Evolutionary conservation across 2,329 filamentous ascomycete genomes (phyloP), one percentile per base, ranked within the genome.

Genomic region (Mycosphaerelloides madeirae): DNA sequence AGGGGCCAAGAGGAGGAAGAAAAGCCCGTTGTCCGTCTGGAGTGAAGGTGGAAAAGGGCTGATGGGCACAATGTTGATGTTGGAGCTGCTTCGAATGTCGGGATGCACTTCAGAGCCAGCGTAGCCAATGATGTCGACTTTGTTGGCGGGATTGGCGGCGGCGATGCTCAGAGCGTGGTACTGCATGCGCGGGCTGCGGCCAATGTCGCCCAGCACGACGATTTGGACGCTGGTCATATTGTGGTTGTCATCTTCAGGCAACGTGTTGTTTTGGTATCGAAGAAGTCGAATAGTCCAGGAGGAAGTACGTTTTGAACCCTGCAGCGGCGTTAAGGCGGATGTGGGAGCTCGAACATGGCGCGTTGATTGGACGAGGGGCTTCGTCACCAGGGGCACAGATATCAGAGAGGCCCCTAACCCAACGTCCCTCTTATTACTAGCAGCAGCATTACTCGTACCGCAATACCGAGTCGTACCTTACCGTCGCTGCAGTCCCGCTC

Each of bases 101-200:
- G 90, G 86, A 60, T 94, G 84, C 38, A 87, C 76, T 16, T 87
- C 78, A 15, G 88, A 93, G 63, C 95, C 93, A 63, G 84, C 75
- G 64, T 96, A 97, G 35, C 91, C 93, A 56, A 98, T 83, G 11
- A 98, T 71, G 63, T 91, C 83, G 15, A 96, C 91, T 28, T 77
- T 76, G 6, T 82, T 84, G 18, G 87, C 87, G 61, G 89, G 82
- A 58, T 83, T 85, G 22, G 22, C 22, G 22, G n/a, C n/a, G 31
- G 88, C 87, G 59, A 97, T 82, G 64, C 91, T 97, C 56, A 95
- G 73, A 15, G 91, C 91, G 76, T 98, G 93, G 60, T 98, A 97
- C 63, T 97, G 90, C 91, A 98, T 98, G 44, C 93, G 87, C 38
- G 93, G 93, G 64, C 91, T 97, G 35, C 90, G 81, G 31, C 93